phyloP scores from a whole-genome alignment of 306 rosid species.

The Castanospermum australe region DNA sequence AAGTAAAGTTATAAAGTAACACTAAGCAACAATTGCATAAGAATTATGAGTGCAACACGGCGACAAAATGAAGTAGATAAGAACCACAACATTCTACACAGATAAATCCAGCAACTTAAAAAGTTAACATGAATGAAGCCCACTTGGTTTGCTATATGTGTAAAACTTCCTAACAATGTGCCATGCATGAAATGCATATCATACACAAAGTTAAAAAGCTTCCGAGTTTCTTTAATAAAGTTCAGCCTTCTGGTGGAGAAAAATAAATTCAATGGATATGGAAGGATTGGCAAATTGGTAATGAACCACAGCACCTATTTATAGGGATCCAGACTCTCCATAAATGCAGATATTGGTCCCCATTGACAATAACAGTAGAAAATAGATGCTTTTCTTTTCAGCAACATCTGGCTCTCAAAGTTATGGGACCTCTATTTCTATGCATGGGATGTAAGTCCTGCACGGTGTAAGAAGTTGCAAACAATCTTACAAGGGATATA shows the following conservation, averaged over 20 bases:
- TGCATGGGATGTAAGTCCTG: neutral
- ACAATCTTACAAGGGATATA: neutral
- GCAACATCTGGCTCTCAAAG: neutral
- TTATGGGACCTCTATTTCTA: neutral
- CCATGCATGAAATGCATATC: conserved; percentile 10
- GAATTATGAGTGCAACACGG: conserved; percentile 14
- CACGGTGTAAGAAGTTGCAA: neutral
- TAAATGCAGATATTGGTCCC: neutral
- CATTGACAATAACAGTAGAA: neutral
- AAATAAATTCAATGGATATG: neutral
- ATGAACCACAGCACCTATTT: neutral
- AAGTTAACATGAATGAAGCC: neutral
- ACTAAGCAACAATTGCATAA: conserved; percentile 16
- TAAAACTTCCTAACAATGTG: neutral
- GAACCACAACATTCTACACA: neutral
- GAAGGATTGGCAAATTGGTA: neutral
- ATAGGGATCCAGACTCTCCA: neutral
- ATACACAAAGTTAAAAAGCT: neutral
- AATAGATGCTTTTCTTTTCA: neutral
- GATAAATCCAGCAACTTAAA: conserved; percentile 3
- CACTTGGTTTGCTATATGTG: neutral
- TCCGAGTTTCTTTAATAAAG: neutral
- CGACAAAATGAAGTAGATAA: neutral
- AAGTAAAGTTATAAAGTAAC: conserved; percentile 24
- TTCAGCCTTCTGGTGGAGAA: conserved; percentile 13